Conservation (phyloP, 176 grass and related monocot species). For the Typha latifolia region DNA sequence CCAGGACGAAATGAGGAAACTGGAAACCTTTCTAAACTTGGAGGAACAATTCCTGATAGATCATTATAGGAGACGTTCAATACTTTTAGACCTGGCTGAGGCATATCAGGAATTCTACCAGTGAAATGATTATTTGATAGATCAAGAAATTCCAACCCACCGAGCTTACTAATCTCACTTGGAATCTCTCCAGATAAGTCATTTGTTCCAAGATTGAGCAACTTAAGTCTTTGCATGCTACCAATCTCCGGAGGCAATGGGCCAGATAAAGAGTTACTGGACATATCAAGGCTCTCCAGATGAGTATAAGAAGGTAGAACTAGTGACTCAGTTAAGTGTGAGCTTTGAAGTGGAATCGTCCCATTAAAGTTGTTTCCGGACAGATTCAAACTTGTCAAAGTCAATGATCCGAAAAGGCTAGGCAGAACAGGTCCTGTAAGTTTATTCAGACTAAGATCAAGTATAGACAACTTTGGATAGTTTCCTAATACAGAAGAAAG, state of each 20-base stretch:
- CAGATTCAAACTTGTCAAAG: constrained; percentile 64
- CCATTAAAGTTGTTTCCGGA: constrained; percentile 80
- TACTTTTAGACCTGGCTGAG: constrained; percentile 44
- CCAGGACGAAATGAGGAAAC: constrained; percentile 71
- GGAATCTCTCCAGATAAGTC: constrained; percentile 71
- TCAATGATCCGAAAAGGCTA: constrained; percentile 46
- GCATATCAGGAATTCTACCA: constrained; percentile 71
- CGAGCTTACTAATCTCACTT: constrained; percentile 64
- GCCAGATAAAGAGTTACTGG: constrained; percentile 64
- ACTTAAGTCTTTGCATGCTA: constrained; percentile 62
- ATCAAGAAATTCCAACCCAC: constrained; percentile 59
- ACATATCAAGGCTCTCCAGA: constrained; percentile 76
- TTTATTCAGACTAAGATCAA: constrained; percentile 80
- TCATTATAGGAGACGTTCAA: constrained; percentile 88
- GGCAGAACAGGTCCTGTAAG: constrained; percentile 66
- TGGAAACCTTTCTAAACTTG: constrained; percentile 74
- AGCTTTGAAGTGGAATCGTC: constrained; percentile 60
- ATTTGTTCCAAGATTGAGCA: constrained; percentile 62
- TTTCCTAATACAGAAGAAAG: constrained; percentile 69
- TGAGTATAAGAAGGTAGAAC: constrained; percentile 42
- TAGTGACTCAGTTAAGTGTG: constrained; percentile 63
- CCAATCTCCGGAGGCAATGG: constrained; percentile 70
- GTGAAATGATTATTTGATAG: constrained; percentile 75
- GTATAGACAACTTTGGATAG: constrained; percentile 62
- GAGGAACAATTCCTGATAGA: constrained; percentile 67